Evolutionary conservation across 129 eudicot genomes (phyloP).

Genomic region (Chrysanthemum lavandulifolium): DNA sequence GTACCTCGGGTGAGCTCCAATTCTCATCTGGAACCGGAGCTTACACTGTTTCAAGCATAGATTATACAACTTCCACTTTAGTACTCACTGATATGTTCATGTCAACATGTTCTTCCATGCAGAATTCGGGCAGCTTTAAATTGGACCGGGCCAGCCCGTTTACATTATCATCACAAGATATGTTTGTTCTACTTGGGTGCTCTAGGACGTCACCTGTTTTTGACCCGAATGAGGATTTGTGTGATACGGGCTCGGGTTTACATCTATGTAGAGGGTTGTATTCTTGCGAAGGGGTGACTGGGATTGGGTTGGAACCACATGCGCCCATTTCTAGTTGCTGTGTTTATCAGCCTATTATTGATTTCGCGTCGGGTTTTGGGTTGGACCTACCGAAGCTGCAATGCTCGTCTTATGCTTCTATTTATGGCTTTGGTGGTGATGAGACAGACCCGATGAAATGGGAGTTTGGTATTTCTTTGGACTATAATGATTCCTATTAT

Average conservation of each 20-base stretch:
- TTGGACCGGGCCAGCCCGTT: slow-evolving; percentile 57
- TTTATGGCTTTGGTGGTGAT: slow-evolving; percentile 74
- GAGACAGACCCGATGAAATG: slow-evolving; percentile 77
- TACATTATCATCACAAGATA: slow-evolving; percentile 37
- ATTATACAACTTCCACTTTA: slow-evolving; percentile 49
- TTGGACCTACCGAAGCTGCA: slow-evolving; percentile 72
- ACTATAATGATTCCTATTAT: slow-evolving; percentile 55
- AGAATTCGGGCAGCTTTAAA: slow-evolving; percentile 66
- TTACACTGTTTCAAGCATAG: slow-evolving; percentile 54
- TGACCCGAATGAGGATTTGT: slow-evolving; percentile 51
- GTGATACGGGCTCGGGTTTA: slow-evolving; percentile 67
- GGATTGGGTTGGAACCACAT: slow-evolving; percentile 68
- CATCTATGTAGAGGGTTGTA: slow-evolving; percentile 67
- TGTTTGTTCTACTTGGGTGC: slow-evolving; percentile 67
- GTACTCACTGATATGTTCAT: slow-evolving; percentile 56
- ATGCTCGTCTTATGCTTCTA: slow-evolving; percentile 67
- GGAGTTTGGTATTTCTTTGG: slow-evolving; percentile 67
- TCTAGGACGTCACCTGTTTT: slow-evolving; percentile 70
- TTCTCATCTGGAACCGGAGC: slow-evolving; percentile 56
- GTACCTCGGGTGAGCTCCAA: slow-evolving; percentile 46
- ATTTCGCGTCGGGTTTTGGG: slow-evolving; percentile 42
- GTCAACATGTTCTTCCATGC: slow-evolving; percentile 83
- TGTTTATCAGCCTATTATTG: slow-evolving; percentile 57
- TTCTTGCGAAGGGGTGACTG: slow-evolving; percentile 62
- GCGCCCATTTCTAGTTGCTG: slow-evolving; percentile 67